A percentile compares a stretch with the other conserved stretches of the same genome.
Evolutionary conservation across 106 monocot species (phyloP).

Genomic region (Acorus calamus): DNA sequence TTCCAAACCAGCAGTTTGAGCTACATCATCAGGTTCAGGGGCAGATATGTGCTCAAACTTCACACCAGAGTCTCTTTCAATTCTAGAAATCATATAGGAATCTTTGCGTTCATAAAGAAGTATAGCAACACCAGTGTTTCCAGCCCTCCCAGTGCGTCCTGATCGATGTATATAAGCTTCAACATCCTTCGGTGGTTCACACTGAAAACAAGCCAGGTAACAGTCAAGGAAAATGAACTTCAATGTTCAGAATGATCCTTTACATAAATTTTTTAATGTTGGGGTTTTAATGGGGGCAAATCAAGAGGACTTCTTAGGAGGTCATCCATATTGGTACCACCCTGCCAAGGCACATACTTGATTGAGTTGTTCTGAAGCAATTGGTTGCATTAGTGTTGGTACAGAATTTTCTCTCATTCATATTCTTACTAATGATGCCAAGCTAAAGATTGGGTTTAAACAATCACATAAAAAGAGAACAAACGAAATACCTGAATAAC

Average conservation of each 20-base stretch:
- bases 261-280: too few species aligned
- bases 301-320: too few species aligned
- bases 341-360: too few species aligned
- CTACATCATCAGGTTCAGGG: conserved; percentile 86
- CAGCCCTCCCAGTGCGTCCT: conserved; percentile 93
- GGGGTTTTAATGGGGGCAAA: too few species aligned
- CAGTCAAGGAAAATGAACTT: too few species aligned
- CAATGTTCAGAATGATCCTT: too few species aligned
- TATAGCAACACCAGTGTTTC: conserved; percentile 76
- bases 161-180: conserved; percentile 99
- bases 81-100: conserved; percentile 31
- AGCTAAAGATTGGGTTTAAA: neutral
- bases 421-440: neutral
- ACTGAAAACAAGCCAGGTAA: conserved; percentile 22
- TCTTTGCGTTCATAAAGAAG: conserved; percentile 75
- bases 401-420: too few species aligned
- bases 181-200: conserved; percentile 91
- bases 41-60: conserved; percentile 94
- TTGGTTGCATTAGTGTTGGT: too few species aligned
- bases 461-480: neutral
- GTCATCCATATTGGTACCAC: too few species aligned
- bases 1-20: conserved; percentile 68
- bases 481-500: conserved; percentile 71
- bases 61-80: conserved; percentile 89
- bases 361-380: too few species aligned